Base-by-base conservation (phyloP, 345 rosid genomes). In the Rhizophora apiculata region DNA sequence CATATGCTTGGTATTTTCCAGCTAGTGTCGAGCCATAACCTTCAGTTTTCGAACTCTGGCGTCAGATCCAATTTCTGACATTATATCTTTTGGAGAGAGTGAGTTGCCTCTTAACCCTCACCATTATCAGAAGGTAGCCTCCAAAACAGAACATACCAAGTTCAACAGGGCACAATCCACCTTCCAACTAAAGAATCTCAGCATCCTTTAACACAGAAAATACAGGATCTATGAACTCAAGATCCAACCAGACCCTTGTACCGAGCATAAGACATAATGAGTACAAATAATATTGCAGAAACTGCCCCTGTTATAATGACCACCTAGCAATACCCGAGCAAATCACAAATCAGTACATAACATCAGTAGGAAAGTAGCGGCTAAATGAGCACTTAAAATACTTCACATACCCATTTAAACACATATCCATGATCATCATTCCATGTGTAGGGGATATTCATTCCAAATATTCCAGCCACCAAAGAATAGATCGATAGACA, bases 391-490 rank as follows among this genome's bases (percentile, higher is more conserved):
- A 3, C 49, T 31, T 37, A 11, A 11, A 51, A 68, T 63, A 52
- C 10, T 64, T 43, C 61, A 63, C 84, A 0, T 82, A 96, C 99
- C 86, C 93, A 83, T 87, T 86, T 87, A 74, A 96, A 96, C 65
- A 92, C 70, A 88, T 83, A 92, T 43, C 87, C 93, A 66, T 95
- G 89, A 70, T 68, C 0, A 0, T 81, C 62, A 55, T 87, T 96
- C 99, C 98, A 96, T 8, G 86, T 73, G 71, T 86, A 96, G 9
- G 97, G 99, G 73, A 96, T 90, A 80, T 96, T 96, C 98, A 96
- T 82, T 67, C 99, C 99, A 63, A 92, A 96, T 73, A 92, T 88
- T 58, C 75, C 98, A 57, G 93, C 85, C 32, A 92, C 89, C 83
- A 95, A 80, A 56, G 99, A 86, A 73, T 78, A 89, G 52, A 88